These are phyloP conservation scores for Fusarium musae DNA, from an alignment of 2,329 filamentous ascomycete genomes.

Conservation along the genomic window DNA sequence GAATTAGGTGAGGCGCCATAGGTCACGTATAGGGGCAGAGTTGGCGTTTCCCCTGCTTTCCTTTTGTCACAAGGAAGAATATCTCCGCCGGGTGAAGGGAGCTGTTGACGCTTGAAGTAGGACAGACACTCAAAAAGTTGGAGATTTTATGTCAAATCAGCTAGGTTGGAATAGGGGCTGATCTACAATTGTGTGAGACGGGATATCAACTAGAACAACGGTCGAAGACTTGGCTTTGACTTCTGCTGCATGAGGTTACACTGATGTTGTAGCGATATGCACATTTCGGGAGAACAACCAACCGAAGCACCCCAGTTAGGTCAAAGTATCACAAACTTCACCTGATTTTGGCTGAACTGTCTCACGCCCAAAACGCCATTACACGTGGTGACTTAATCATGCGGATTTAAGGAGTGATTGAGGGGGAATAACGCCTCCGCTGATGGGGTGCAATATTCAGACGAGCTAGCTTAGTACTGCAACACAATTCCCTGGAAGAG, in stretches of 20 bases:
- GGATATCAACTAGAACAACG: not conserved
- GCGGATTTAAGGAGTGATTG: not conserved
- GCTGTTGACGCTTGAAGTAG: not conserved
- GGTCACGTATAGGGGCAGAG: not conserved
- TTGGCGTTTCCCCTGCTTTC: not conserved
- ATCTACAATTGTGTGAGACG: not conserved
- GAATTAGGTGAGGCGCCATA: not conserved
- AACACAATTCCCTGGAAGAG: not conserved
- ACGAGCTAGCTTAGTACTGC: not conserved
- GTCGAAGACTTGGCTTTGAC: not conserved
- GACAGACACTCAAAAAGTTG: not conserved
- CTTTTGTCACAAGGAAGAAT: not conserved
- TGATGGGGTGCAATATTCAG: not conserved
- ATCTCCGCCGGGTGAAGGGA: slow-evolving; percentile 1
- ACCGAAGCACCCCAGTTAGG: not conserved
- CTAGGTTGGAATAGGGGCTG: not conserved
- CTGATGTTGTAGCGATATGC: not conserved
- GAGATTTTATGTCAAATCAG: not conserved
- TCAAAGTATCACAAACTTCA: not conserved
- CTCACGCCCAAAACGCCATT: not conserved
- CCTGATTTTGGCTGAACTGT: not conserved
- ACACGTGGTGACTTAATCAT: not conserved
- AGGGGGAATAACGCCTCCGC: not conserved
- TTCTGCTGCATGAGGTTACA: not conserved
- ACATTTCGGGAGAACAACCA: not conserved